Conservation (phyloP, 192 early-diverging fungal genomes). For the Coemansia sp. region DNA sequence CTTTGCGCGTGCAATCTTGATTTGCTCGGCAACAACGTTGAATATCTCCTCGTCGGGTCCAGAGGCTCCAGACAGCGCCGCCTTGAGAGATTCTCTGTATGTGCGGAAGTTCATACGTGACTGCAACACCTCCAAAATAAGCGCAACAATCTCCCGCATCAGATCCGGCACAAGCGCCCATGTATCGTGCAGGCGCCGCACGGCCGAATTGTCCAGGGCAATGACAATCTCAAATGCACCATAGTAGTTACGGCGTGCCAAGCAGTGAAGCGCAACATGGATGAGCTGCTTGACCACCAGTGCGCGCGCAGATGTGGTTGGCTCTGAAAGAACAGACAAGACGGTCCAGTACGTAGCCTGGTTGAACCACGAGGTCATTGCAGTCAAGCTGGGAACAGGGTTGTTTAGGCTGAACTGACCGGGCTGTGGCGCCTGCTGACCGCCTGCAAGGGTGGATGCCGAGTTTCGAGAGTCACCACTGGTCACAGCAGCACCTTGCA, state of each 20-base stretch:
- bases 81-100: slow-evolving; percentile 54
- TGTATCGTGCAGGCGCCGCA: slow-evolving; percentile 52
- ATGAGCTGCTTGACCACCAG: slow-evolving; percentile 52
- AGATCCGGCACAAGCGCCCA: slow-evolving; percentile 51
- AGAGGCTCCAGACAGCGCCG: slow-evolving; percentile 41
- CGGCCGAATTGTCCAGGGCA: slow-evolving; percentile 54
- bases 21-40: slow-evolving; percentile 37
- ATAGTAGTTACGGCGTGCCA: slow-evolving; percentile 56
- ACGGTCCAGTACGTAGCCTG: slow-evolving; percentile 57
- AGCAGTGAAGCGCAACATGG: slow-evolving; percentile 55
- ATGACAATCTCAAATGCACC: slow-evolving; percentile 57
- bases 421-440: background rate
- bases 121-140: slow-evolving; percentile 44
- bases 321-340: slow-evolving; percentile 46
- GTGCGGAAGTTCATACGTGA: slow-evolving; percentile 54
- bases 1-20: slow-evolving; percentile 45
- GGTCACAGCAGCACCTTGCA: slow-evolving; percentile 37
- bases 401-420: slow-evolving; percentile 18
- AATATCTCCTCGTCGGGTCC: slow-evolving; percentile 55
- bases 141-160: slow-evolving; percentile 48
- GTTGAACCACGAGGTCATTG: slow-evolving; percentile 57
- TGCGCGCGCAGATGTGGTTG: slow-evolving; percentile 42
- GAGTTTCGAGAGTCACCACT: slow-evolving; percentile 33
- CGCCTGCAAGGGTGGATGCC: slow-evolving; percentile 14
- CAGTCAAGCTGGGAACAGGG: slow-evolving; percentile 50